phyloP scores from a whole-genome alignment of 345 rosid species.

The Conringia planisiliqua region DNA sequence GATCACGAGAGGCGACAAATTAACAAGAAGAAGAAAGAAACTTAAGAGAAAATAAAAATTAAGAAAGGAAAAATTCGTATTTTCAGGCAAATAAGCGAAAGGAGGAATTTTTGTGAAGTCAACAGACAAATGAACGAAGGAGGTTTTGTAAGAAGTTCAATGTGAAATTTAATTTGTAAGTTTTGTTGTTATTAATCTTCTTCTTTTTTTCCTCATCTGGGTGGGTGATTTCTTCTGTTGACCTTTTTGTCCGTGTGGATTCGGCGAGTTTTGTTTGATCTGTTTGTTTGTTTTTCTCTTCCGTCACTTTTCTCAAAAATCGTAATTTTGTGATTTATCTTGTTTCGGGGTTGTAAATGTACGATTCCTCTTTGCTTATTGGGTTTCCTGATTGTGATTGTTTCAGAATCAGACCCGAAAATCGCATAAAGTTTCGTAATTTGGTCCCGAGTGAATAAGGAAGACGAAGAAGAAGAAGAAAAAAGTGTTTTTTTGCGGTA shows the following conservation, averaged over 20 bases:
- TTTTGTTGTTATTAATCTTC: not conserved
- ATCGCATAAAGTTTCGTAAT: conserved; percentile 27
- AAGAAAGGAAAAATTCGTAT: not conserved
- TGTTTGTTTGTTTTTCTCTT: not conserved
- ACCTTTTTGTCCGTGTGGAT: not conserved
- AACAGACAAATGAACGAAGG: conserved; percentile 40
- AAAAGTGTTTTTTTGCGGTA: conserved; percentile 15
- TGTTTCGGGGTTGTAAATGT: conserved; percentile 15
- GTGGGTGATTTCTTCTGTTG: conserved; percentile 2
- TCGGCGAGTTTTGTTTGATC: conserved; percentile 27
- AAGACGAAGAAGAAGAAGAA: conserved; percentile 20
- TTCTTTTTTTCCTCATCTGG: not conserved
- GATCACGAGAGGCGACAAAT: conserved; percentile 30
- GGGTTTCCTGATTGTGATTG: not conserved
- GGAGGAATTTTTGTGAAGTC: conserved; percentile 22
- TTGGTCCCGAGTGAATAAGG: conserved; percentile 11
- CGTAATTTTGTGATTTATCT: conserved; percentile 9
- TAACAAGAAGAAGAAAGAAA: conserved; percentile 14
- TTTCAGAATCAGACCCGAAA: not conserved
- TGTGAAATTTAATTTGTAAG: conserved; percentile 27
- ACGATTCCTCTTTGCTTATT: not conserved
- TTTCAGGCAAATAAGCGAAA: not conserved
- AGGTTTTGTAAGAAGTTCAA: conserved; percentile 19
- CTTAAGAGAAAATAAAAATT: not conserved
- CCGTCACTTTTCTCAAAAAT: conserved; percentile 5